These are phyloP conservation scores for Gentiana macrophylla DNA, from an alignment of 257 asterid species.

Conservation along the genomic window DNA sequence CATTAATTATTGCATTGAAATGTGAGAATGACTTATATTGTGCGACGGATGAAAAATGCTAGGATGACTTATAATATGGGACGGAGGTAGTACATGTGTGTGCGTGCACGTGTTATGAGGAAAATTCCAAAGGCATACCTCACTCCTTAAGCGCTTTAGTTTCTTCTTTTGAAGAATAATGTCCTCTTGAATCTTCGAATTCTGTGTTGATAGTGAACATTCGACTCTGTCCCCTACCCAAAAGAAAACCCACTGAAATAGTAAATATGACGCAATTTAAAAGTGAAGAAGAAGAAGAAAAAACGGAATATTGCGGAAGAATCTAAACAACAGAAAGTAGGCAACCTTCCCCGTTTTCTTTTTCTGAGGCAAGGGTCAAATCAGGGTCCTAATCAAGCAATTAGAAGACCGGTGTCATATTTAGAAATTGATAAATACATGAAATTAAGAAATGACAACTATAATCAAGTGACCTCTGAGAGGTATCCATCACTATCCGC, in stretches of 20 bases:
- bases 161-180: slow-evolving; percentile 53
- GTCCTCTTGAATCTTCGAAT: slow-evolving; percentile 41
- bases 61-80: too few species aligned
- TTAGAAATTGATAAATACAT: slow-evolving; percentile 1
- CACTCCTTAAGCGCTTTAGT: slow-evolving; percentile 56
- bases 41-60: too few species aligned
- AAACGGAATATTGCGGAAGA: slow-evolving; percentile 2
- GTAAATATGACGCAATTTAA: slow-evolving; percentile 9
- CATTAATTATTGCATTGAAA: too few species aligned
- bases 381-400: slow-evolving; percentile 46
- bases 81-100: too few species aligned
- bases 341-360: slow-evolving; percentile 47
- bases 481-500: slow-evolving; percentile 97
- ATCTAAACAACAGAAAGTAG: neutral
- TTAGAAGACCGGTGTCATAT: slow-evolving; percentile 17
- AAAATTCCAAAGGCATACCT: slow-evolving; percentile 27
- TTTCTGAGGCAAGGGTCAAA: slow-evolving; percentile 27
- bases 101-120: too few species aligned
- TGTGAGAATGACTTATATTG: too few species aligned
- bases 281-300: neutral
- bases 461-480: slow-evolving; percentile 62
- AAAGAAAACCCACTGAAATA: slow-evolving; percentile 8
- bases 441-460: slow-evolving; percentile 1
- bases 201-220: slow-evolving; percentile 45
- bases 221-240: slow-evolving; percentile 38